These are phyloP conservation scores for Leptosphaerulina australis DNA, from an alignment of 2,329 filamentous ascomycete genomes.

Conservation along the genomic window DNA sequence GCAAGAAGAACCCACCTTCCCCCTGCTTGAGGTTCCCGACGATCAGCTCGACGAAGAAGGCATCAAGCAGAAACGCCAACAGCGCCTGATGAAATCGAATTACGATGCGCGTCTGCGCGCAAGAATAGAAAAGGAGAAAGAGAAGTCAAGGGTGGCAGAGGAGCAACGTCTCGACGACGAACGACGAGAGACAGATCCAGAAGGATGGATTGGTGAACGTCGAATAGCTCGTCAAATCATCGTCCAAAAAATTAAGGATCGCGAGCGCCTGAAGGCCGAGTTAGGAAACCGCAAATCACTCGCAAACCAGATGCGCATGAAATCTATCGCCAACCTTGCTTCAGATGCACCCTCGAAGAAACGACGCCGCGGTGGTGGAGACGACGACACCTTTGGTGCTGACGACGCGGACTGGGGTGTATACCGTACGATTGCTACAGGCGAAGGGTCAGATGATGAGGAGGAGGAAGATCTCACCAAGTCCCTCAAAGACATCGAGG, in stretches of 20 bases:
- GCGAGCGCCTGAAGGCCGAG: conserved; percentile 90
- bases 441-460: conserved; percentile 81
- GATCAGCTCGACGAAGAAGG: conserved; percentile 91
- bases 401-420: conserved; percentile 99
- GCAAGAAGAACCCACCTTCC: conserved; percentile 80
- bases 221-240: conserved; percentile 73
- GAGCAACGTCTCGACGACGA: conserved; percentile 84
- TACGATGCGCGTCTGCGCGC: conserved; percentile 91
- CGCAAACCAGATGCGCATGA: conserved; percentile 97
- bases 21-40: conserved; percentile 85
- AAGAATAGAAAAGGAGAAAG: conserved; percentile 92
- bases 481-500: conserved; percentile 76
- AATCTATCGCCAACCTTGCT: conserved; percentile 93
- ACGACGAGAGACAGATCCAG: conserved; percentile 80
- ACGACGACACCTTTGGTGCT: conserved; percentile 95
- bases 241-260: conserved; percentile 85
- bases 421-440: conserved; percentile 88
- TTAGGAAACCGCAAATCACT: conserved; percentile 95
- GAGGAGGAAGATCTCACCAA: conserved; percentile 86
- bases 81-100: conserved; percentile 91
- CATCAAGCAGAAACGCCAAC: conserved; percentile 89
- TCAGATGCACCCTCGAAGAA: conserved; percentile 86
- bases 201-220: conserved; percentile 84
- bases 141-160: conserved; percentile 82
- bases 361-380: conserved; percentile 79